Base-by-base conservation (phyloP, 1,284 basidiomycete genomes). In the Cryptococcus sp. region DNA sequence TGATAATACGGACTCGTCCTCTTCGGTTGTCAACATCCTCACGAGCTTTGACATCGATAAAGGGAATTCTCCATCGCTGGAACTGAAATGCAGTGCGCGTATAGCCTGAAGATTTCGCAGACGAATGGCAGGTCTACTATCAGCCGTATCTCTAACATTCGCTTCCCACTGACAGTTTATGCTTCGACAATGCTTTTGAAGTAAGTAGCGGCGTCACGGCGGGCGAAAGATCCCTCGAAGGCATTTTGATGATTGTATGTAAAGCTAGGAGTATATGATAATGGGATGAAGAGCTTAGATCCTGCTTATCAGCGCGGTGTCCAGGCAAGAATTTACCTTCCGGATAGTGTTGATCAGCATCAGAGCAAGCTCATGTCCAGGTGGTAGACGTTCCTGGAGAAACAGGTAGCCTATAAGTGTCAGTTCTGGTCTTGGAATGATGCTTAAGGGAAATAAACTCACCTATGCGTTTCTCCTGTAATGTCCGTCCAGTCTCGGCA, bases 281-380 rank as follows among this genome's bases (percentile, higher is more conserved):
- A 1, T 56, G 48, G 13, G 42, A 37, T 0, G 49, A 32, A 1
- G 67, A 69, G 3, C 66, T 54, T 0, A 75, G 61, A 50, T 74
- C 71, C 70, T 72, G 53, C 34, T 3, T 37, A 28, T 32, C 18
- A 32, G 22, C 28, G 4, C n/a, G 1, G 4, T 2, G 31, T 52
- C 11, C 5, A 11, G 11, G 28, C 5, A 7, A 4, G 5, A 7
- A 19, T 55, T 3, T 37, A 69, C 70, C 63, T 75, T 75, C 18
- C 70, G 63, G 7, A 75, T 64, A 3, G 72, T 74, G 51, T 75
- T 75, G 60, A 74, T 66, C 3, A 73, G 53, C 52, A 75, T 55
- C 34, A 75, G 55, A 1, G 56, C 50, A 18, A 73, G 62, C 48
- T 75, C 72, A 50, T 75, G 66, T 0, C 48, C 58, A 9, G 49